A percentile compares a stretch with the other conserved stretches of the same genome.
Conservation (phyloP, 148 eudicot genomes). For the Vaccinium vitisidaea region DNA sequence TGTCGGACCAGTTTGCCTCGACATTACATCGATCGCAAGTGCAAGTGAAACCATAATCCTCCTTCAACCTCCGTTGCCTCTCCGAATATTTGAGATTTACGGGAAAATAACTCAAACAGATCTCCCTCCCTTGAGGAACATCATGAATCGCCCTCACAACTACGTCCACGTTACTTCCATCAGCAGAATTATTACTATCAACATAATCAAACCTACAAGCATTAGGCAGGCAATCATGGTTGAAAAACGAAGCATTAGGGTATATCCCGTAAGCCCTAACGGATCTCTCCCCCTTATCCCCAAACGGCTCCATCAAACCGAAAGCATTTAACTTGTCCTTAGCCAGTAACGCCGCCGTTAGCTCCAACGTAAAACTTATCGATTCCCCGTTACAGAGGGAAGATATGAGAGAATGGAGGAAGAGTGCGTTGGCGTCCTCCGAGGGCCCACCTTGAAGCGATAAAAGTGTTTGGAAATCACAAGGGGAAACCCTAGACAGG, state of each 20-base stretch:
- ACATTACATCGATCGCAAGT: constrained; percentile 85
- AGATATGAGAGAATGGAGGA: constrained; percentile 60
- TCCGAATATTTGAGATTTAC: constrained; percentile 62
- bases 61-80: constrained; percentile 65
- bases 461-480: constrained; percentile 45
- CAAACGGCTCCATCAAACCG: constrained; percentile 79
- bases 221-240: constrained; percentile 93
- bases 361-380: constrained; percentile 38
- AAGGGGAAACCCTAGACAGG: constrained; percentile 55
- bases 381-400: constrained; percentile 22
- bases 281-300: constrained; percentile 46
- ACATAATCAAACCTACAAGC: constrained; percentile 91
- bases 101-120: constrained; percentile 88
- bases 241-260: constrained; percentile 74
- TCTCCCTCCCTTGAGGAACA: constrained; percentile 70
- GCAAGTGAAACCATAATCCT: constrained; percentile 84
- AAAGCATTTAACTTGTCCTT: constrained; percentile 87
- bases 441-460: constrained; percentile 61
- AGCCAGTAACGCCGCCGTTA: constrained; percentile 55
- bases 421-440: constrained; percentile 20
- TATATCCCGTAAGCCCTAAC: constrained; percentile 91
- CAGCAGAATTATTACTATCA: constrained; percentile 28
- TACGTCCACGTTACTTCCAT: constrained; percentile 53
- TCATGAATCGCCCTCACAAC: constrained; percentile 72
- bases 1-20: constrained; percentile 77